Evolutionary conservation across 1,284 basidiomycete species (phyloP).

Genomic region (Ceratorhiza oryzae-sativae): DNA sequence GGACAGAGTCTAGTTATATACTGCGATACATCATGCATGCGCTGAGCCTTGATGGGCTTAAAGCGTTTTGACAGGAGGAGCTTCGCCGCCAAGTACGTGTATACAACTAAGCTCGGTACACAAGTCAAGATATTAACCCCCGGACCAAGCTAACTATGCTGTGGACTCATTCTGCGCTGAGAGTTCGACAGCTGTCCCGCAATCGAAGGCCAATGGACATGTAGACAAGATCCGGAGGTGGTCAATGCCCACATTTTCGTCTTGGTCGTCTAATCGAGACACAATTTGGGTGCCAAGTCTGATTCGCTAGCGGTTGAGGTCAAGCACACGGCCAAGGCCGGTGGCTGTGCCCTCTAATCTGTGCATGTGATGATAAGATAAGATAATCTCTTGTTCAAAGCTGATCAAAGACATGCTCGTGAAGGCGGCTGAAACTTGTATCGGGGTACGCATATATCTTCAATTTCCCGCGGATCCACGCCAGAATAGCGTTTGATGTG

Average conservation of each 20-base stretch:
- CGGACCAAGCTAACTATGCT: not conserved
- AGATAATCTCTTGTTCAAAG: no score
- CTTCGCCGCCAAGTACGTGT: not conserved
- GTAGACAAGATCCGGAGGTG: not conserved
- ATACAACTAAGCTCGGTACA: not conserved
- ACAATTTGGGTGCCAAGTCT: not conserved
- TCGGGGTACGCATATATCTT: no score
- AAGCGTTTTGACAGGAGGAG: not conserved
- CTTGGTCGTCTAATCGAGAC: not conserved
- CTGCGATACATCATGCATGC: not conserved
- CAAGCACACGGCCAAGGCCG: not conserved
- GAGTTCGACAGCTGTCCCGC: not conserved
- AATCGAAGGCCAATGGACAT: not conserved
- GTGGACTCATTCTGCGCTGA: not conserved
- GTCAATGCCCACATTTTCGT: not conserved
- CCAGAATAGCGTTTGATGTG: no score
- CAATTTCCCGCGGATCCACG: no score
- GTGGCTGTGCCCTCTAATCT: not conserved
- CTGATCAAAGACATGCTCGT: no score
- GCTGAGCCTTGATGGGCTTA: not conserved
- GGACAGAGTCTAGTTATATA: not conserved
- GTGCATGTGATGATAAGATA: no score
- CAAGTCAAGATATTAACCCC: not conserved
- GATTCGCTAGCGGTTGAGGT: not conserved
- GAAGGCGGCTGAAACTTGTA: no score